Conservation (phyloP, 2,329 filamentous ascomycete genomes). For the Xylaria hypoxylon region DNA sequence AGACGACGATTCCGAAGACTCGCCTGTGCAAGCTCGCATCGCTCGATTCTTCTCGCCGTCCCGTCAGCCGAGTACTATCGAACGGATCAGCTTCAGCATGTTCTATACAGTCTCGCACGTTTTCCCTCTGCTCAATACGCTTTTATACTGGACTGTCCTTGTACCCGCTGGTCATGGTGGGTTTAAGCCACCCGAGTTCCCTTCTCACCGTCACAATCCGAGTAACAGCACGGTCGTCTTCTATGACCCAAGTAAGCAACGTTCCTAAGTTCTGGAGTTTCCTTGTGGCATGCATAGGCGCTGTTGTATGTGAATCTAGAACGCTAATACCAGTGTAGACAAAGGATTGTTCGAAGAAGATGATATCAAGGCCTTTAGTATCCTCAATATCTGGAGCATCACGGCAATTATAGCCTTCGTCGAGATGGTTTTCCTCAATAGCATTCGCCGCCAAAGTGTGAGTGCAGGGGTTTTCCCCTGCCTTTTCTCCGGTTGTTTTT, state of each 20-base stretch:
- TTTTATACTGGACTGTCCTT: constrained; percentile 60
- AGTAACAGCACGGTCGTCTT: constrained; percentile 37
- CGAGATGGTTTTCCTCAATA: constrained; percentile 64
- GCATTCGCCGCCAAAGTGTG: constrained; percentile 64
- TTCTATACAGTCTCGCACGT: constrained; percentile 62
- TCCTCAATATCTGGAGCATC: constrained; percentile 60
- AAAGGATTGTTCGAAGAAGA: constrained; percentile 62
- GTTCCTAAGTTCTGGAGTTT: not conserved
- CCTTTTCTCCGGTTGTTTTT: not conserved
- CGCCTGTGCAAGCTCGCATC: constrained; percentile 53
- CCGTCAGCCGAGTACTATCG: constrained; percentile 54
- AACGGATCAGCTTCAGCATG: constrained; percentile 62
- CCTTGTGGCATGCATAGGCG: not conserved
- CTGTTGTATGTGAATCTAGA: not conserved
- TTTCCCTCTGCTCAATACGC: constrained; percentile 62
- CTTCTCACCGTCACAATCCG: constrained; percentile 39
- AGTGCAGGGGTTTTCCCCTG: constrained; percentile 38
- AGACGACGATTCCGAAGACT: constrained; percentile 44
- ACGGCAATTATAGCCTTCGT: constrained; percentile 58
- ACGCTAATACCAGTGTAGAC: constrained; percentile 49
- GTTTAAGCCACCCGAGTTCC: constrained; percentile 44
- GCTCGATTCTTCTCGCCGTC: constrained; percentile 60
- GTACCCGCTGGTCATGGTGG: constrained; percentile 55
- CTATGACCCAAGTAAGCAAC: constrained; percentile 47
- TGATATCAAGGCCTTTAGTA: constrained; percentile 60